A percentile compares a stretch with the other conserved stretches of the same genome.
Evolutionary conservation across 768 basidiomycete genomes (phyloP).

Genomic region (Nidularia pulvinata): DNA sequence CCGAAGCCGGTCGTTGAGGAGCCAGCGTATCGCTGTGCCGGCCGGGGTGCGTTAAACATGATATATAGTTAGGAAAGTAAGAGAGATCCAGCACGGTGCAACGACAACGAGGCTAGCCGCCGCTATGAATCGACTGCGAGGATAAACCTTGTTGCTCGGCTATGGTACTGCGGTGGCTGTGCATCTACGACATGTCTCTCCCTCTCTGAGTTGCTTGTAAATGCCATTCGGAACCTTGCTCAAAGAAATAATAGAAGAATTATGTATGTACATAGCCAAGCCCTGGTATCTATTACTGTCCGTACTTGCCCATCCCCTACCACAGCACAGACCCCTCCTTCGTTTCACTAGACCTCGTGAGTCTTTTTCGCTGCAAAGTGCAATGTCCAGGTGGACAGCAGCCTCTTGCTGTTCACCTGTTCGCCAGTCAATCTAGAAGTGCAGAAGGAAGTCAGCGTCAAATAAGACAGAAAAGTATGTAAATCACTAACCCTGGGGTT

Average conservation of each 20-base stretch:
- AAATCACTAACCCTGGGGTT: conserved; percentile 84
- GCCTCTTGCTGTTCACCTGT: conserved; percentile 78
- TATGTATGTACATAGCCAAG: conserved; percentile 3
- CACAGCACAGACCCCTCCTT: conserved; percentile 1
- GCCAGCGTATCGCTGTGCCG: conserved; percentile 64
- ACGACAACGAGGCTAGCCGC: no score
- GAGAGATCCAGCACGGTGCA: no score
- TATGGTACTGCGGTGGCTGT: not conserved
- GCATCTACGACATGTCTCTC: no score
- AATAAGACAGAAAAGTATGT: conserved; percentile 1
- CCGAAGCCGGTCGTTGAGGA: conserved; percentile 60
- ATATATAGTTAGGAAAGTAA: no score
- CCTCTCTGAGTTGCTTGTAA: no score
- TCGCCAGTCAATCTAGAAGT: conserved; percentile 74
- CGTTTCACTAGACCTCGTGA: conserved; percentile 26
- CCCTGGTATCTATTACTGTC: conserved; percentile 1
- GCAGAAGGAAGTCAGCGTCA: conserved; percentile 9
- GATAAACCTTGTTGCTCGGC: not conserved
- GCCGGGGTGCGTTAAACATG: conserved; percentile 88
- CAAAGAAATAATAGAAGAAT: no score
- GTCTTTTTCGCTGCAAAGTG: conserved; percentile 84
- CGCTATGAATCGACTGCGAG: no score
- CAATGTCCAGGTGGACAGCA: conserved; percentile 91
- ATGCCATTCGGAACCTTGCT: no score
- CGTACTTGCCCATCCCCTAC: not conserved